These are phyloP conservation scores for Aspergillus mulundensis DNA, from an alignment of 495 filamentous ascomycete genomes.

Conservation along the genomic window DNA sequence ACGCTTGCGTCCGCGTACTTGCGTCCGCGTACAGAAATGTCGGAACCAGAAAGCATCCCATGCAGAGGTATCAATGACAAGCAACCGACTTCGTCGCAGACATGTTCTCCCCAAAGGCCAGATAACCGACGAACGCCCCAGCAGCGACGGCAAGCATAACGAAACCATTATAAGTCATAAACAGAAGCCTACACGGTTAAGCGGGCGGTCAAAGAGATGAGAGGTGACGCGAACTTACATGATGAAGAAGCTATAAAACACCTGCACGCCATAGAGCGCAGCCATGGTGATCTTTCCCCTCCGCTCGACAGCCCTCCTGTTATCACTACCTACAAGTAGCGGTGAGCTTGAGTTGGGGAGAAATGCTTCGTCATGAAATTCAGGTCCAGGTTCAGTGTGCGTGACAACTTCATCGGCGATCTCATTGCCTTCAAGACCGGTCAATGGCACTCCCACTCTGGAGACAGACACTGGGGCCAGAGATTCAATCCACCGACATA, in stretches of 20 bases:
- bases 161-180: constrained; percentile 99
- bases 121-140: constrained; percentile 84
- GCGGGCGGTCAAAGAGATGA: not conserved
- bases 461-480: constrained; percentile 3
- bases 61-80: constrained; percentile 61
- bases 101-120: constrained; percentile 69
- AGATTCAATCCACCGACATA: constrained; percentile 3
- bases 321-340: constrained; percentile 59
- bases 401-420: constrained; percentile 31
- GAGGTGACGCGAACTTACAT: constrained; percentile 66
- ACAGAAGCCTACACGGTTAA: constrained; percentile 72
- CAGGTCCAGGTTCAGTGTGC: constrained; percentile 20
- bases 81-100: constrained; percentile 76
- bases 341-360: constrained; percentile 62
- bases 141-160: constrained; percentile 90
- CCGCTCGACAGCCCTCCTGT: constrained; percentile 41
- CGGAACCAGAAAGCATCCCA: not conserved
- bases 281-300: constrained; percentile 74
- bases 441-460: constrained; percentile 28
- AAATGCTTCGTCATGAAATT: constrained; percentile 13
- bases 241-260: constrained; percentile 98
- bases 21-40: not conserved
- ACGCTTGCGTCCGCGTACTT: not conserved
- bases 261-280: constrained; percentile 83
- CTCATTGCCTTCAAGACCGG: constrained; percentile 44